Evolutionary conservation across 208 protist genomes (phyloP), one percentile per base, ranked within the genome.

Genomic region (Leishmania martiniquensis): DNA sequence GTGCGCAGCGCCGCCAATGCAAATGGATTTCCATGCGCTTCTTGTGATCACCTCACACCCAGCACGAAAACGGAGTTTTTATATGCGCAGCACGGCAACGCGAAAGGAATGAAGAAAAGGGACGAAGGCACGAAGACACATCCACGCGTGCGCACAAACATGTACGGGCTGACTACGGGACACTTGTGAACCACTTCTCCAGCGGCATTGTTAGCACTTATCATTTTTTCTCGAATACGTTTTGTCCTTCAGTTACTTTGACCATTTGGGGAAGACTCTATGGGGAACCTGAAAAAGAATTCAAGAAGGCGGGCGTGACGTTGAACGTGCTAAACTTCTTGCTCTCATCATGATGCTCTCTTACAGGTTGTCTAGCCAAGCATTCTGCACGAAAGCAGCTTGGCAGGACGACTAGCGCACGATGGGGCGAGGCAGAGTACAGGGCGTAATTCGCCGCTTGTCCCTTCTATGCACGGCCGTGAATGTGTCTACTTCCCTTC

Each of bases 141-240:
- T 20, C 6, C 13, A 44, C 60, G 42, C 13, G 15, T 4, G 12
- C 25, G 17, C 32, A 66, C 0, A 37, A 7, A 10, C 17, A 3
- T 66, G 12, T 44, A 34, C 34, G 60, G 17, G 42, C 17, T 44
- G 60, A 66, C 17, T 66, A 42, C 34, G 60, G 32, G 60, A 20
- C 20, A 66, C 60, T 5, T 66, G 12, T 5, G 20, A n/a, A 22
- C 2, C 13, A 7, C 34, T 37, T 44, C 17, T 52, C 22, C n/a
- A 49, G 32, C 4, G 39, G 32, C 66, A 32, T 71, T 42, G 22
- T 52, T 52, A 71, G 66, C 42, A 52, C 66, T 71, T 71, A 71
- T 29, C 32, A 22, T 52, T 34, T 71, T 7, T 29, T 47, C 25
- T 51, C 25, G 32, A 52, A 66, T 44, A 20, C 34, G 4, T n/a